Base-by-base conservation (phyloP, 345 rosid species). In the Acer saccharum region DNA sequence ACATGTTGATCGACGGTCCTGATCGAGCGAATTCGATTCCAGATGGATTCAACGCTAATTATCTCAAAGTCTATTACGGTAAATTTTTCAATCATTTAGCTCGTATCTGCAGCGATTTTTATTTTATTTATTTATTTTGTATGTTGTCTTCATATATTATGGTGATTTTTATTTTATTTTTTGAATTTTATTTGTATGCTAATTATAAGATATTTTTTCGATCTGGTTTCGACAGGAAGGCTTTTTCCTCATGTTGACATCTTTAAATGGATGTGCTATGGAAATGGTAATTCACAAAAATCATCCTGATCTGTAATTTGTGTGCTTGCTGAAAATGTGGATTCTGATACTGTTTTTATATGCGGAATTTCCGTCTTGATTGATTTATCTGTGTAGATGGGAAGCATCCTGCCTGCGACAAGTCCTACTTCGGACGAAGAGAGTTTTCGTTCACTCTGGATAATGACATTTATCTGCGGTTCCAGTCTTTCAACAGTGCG, bases 321-420 rank as follows among this genome's bases (percentile, higher is more conserved):
- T 65, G 23, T 43, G 62, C 32, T 17, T 29, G 7, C 29, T n/a
- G 20, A 21, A 60, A n/a, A 8, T 63, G 16, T 32, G 7, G 17
- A 20, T 10, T 55, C 13, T 71, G 67, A 13, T 77, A 7, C 7
- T 60, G 25, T 14, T 41, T 75, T 43, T 29, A 39, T 20, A 2
- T 75, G 4, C 60, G 44, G 74, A 6, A 23, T 41, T 68, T 43
- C 9, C 48, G 55, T 27, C 13, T 74, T 61, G 55, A 55, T 72
- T 76, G 13, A 68, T 10, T 75, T 71, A 35, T 77, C 12, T 68
- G 68, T 84, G 66, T 86, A 95, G 98, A 93, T 84, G 98, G 97
- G 80, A 93, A 90, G 84, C 99, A 93, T 86, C 97, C 97, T 44
- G 98, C 86, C 62, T 95, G 99, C 52, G 96, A 95, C 77, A 86